These are phyloP conservation scores for Calonectria montana DNA, from an alignment of 2,329 filamentous ascomycete genomes.

Conservation along the genomic window DNA sequence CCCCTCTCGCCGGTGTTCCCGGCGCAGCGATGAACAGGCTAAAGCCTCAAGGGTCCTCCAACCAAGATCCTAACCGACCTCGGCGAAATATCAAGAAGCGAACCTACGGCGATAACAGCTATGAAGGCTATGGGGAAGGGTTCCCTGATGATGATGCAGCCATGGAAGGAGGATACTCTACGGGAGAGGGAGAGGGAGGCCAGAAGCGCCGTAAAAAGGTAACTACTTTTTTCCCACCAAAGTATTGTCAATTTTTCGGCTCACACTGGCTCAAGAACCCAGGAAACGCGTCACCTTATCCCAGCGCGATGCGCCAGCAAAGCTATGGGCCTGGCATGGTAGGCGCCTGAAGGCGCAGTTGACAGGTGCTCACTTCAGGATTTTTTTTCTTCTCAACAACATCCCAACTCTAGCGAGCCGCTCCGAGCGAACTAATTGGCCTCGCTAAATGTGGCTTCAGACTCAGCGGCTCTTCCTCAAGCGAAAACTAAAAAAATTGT, in stretches of 20 bases:
- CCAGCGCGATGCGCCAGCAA: constrained; percentile 59
- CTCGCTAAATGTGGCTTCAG: constrained; percentile 26
- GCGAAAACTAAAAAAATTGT: constrained; percentile 21
- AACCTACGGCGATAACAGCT: constrained; percentile 79
- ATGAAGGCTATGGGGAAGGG: constrained; percentile 79
- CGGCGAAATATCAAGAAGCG: constrained; percentile 78
- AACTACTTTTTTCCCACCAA: constrained; percentile 9
- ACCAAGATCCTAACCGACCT: constrained; percentile 65
- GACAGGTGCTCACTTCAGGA: not conserved
- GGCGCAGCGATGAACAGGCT: constrained; percentile 47
- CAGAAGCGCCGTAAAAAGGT: constrained; percentile 77
- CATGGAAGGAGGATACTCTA: constrained; percentile 73
- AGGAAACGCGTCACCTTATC: constrained; percentile 55
- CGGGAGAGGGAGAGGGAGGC: constrained; percentile 76
- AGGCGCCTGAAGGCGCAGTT: constrained; percentile 57
- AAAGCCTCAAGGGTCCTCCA: constrained; percentile 52
- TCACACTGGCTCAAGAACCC: constrained; percentile 60
- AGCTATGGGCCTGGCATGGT: constrained; percentile 70
- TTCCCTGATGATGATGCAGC: constrained; percentile 75
- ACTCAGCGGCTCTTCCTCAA: constrained; percentile 16
- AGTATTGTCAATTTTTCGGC: constrained; percentile 44
- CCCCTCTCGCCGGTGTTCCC: constrained; percentile 55
- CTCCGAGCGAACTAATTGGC: constrained; percentile 21
- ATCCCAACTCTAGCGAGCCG: not conserved
- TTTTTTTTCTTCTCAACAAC: constrained; percentile 8